Base-by-base conservation (phyloP, 2,329 filamentous ascomycete genomes). In the Rachicladosporium sp. region DNA sequence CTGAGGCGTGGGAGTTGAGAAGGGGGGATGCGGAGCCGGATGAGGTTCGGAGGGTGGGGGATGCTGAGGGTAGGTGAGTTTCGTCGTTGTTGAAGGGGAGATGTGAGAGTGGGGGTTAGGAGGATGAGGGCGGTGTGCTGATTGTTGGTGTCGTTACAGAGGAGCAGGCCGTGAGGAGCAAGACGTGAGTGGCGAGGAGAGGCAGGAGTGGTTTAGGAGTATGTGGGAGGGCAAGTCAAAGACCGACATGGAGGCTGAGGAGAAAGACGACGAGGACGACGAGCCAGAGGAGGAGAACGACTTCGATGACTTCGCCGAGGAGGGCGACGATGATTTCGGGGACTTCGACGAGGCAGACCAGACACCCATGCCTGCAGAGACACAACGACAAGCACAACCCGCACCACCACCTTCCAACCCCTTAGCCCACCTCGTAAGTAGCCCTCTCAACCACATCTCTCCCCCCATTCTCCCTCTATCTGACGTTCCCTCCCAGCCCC, bases 221-320 rank as follows among this genome's bases (percentile, higher is more conserved):
- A 56, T 57, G 54, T 58, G 55, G 55, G 42, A 44, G 30, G 42
- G 42, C 35, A 38, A 38, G 13, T 34, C 37, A 35, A 34, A 23
- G 13, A 23, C 33, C 38, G 32, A 45, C 36, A 43, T 43, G 31
- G 39, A 46, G 33, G 40, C 72, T 48, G 72, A 76, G 51, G 74
- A 77, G 51, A 73, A 71, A 36, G 70, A 67, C 45, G 65, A 65
- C 41, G 68, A 68, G 48, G 69, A 64, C 11, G 57, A 57, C 38
- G 67, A 68, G 48, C 69, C 63, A 11, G 59, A 60, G 38, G 78
- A 76, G 46, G 15, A 19, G 15, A 19, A 19, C 15, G 79, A 83
- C 53, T 84, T 84, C 62, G 77, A 78, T 55, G 71, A 79, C 45
- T 75, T 78, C 54, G 68, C 70, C 52, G 62, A 68, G 49, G 64